These are phyloP conservation scores for Podospora australis DNA, from an alignment of 495 filamentous ascomycete genomes.

Conservation along the genomic window DNA sequence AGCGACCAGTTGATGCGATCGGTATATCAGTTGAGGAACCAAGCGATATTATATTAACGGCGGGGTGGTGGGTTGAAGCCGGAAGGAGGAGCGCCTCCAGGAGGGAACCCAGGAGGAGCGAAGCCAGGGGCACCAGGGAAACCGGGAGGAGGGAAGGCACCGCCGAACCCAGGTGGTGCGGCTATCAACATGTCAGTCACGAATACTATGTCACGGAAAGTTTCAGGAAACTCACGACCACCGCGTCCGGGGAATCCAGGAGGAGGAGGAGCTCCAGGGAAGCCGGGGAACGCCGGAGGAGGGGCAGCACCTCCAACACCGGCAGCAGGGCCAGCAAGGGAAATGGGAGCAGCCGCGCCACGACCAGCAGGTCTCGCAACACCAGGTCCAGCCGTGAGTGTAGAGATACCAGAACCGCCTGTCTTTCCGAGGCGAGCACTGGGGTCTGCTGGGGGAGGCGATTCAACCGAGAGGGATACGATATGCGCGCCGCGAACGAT, in stretches of 20 bases:
- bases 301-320: conserved; percentile 79
- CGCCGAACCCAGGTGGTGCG: conserved; percentile 58
- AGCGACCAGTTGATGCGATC: too few species aligned
- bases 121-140: conserved; percentile 46
- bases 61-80: conserved; percentile 63
- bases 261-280: conserved; percentile 55
- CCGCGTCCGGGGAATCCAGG: conserved; percentile 74
- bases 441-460: conserved; percentile 91
- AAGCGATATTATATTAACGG: conserved; percentile 43
- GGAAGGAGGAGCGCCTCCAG: conserved; percentile 47
- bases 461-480: conserved; percentile 89
- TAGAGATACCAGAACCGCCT: not conserved
- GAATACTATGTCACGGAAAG: not conserved
- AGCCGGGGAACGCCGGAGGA: conserved; percentile 57
- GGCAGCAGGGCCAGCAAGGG: conserved; percentile 79
- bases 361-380: conserved; percentile 88
- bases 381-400: conserved; percentile 63
- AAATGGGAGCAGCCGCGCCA: conserved; percentile 66
- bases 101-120: conserved; percentile 45
- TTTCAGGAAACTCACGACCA: conserved; percentile 52
- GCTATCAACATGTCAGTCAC: conserved; percentile 26
- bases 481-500: conserved; percentile 93
- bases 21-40: conserved; percentile 15
- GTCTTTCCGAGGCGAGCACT: conserved; percentile 75
- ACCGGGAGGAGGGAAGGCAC: conserved; percentile 40